A percentile compares a stretch with the other conserved stretches of the same genome.
These are phyloP conservation scores for Mycena polygramma DNA, from an alignment of 768 basidiomycete species.

Conservation along the genomic window DNA sequence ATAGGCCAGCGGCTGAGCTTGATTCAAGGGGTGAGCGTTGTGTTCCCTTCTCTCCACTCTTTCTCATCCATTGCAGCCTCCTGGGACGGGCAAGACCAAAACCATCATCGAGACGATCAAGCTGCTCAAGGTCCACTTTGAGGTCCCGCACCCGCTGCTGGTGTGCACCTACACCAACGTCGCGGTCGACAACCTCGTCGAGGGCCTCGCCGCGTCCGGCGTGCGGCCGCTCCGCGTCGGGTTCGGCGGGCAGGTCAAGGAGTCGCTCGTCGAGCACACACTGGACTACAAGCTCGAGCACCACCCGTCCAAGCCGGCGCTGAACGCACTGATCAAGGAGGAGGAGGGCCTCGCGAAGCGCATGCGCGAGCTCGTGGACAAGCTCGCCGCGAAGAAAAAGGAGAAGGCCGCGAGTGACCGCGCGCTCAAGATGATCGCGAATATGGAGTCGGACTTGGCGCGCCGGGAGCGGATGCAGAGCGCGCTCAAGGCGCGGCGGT, in stretches of 20 bases:
- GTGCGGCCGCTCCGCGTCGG: conserved; percentile 86
- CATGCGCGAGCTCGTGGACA: conserved; percentile 43
- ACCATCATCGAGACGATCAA: conserved; percentile 90
- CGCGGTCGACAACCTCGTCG: conserved; percentile 92
- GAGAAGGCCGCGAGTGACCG: conserved; percentile 13
- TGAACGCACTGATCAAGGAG: conserved; percentile 57
- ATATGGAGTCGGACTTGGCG: conserved; percentile 39
- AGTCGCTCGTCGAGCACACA: conserved; percentile 67
- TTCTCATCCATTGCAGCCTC: conserved; percentile 67
- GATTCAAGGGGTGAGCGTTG: conserved; percentile 82
- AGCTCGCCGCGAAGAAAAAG: conserved; percentile 44
- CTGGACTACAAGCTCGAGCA: conserved; percentile 72
- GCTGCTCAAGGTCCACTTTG: conserved; percentile 85
- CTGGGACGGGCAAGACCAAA: conserved; percentile 94
- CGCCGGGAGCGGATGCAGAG: conserved; percentile 44
- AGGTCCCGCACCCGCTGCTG: conserved; percentile 85
- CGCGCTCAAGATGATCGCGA: conserved; percentile 8
- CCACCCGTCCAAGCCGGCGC: conserved; percentile 67
- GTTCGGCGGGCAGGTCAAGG: conserved; percentile 68
- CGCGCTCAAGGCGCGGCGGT: conserved; percentile 58
- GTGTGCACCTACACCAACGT: conserved; percentile 97
- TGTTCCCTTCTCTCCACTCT: conserved; percentile 8
- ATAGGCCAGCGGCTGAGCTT: conserved; percentile 82
- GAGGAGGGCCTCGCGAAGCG: conserved; percentile 48
- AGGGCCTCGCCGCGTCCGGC: conserved; percentile 71